Evolutionary conservation across 768 basidiomycete species (phyloP).

Genomic region (Panellus pusillus): DNA sequence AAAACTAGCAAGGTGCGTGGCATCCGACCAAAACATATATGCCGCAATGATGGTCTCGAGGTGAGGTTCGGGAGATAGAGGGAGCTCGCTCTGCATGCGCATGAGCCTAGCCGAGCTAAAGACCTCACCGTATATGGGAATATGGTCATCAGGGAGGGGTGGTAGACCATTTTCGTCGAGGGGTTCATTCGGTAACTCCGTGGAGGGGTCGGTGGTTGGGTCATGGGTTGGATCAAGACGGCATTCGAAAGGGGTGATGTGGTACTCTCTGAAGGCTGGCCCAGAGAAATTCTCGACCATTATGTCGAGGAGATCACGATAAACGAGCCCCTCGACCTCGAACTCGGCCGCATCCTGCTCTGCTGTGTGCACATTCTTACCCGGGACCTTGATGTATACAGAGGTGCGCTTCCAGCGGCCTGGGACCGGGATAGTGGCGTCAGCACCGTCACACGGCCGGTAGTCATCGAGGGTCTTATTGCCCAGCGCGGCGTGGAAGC

Average conservation of each 20-base stretch:
- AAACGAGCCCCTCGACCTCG: constrained; percentile 16
- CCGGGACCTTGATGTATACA: constrained; percentile 25
- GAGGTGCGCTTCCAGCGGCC: constrained; percentile 25
- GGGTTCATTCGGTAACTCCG: neutral
- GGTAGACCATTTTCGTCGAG: neutral
- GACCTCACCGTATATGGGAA: constrained; percentile 15
- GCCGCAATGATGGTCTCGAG: constrained; percentile 19
- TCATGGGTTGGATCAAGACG: constrained; percentile 2
- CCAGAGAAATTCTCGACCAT: constrained; percentile 8
- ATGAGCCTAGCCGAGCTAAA: constrained; percentile 18
- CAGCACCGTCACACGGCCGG: too few species aligned
- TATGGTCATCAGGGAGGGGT: neutral
- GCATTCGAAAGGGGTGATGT: constrained; percentile 13
- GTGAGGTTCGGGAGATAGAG: neutral
- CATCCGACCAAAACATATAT: constrained; percentile 27
- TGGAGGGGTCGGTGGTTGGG: neutral
- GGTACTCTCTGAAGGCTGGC: neutral
- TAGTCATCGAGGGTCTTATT: constrained; percentile 20
- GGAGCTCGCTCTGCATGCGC: constrained; percentile 6
- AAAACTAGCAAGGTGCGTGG: constrained; percentile 24
- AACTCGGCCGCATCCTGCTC: constrained; percentile 22
- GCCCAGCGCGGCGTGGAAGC: constrained; percentile 23
- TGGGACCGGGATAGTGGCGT: neutral
- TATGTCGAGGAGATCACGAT: constrained; percentile 16
- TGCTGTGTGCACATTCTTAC: constrained; percentile 16